Percentiles rank a stretch among this genome's conserved stretches.
These are phyloP conservation scores for Hyphopichia burtonii DNA, from an alignment of 1,139 yeast genomes.

Conservation along the genomic window DNA sequence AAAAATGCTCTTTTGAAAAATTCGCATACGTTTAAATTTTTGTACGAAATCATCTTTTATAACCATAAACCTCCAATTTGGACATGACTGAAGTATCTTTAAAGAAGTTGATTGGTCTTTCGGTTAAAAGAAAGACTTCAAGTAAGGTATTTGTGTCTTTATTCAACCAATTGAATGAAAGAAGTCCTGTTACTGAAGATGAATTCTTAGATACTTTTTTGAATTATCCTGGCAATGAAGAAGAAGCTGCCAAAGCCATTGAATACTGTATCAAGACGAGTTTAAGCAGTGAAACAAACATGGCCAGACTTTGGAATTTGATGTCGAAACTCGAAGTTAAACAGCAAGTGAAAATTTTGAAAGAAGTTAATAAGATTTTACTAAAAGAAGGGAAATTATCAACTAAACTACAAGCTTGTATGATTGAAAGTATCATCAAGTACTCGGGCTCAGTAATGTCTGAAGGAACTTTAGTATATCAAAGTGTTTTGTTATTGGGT, in stretches of 20 bases:
- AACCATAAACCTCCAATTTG: neutral
- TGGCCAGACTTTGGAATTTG: conserved; percentile 10
- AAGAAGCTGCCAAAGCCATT: neutral
- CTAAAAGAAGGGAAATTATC: neutral
- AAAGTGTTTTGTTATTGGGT: neutral
- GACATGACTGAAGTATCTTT: neutral
- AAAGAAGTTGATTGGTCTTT: conserved; percentile 1
- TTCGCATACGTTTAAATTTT: no score
- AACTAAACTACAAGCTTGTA: neutral
- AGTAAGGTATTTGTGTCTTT: conserved; percentile 13
- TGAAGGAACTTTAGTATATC: neutral
- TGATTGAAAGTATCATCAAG: neutral
- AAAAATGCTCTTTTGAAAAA: no score
- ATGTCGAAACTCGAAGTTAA: conserved; percentile 4
- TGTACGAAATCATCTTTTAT: no score
- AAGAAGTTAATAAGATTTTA: conserved; percentile 6
- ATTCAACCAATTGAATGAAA: conserved; percentile 16
- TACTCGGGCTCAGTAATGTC: neutral
- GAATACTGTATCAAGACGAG: conserved; percentile 1
- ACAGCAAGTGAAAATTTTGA: conserved; percentile 9
- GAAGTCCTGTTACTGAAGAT: conserved; percentile 9
- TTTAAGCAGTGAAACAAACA: conserved; percentile 5
- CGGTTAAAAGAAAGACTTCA: neutral
- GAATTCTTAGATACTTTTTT: conserved; percentile 16
- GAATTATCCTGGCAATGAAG: conserved; percentile 5